phyloP scores from a whole-genome alignment of 2,329 filamentous ascomycete species.

The Thermomyces lanuginosus region DNA sequence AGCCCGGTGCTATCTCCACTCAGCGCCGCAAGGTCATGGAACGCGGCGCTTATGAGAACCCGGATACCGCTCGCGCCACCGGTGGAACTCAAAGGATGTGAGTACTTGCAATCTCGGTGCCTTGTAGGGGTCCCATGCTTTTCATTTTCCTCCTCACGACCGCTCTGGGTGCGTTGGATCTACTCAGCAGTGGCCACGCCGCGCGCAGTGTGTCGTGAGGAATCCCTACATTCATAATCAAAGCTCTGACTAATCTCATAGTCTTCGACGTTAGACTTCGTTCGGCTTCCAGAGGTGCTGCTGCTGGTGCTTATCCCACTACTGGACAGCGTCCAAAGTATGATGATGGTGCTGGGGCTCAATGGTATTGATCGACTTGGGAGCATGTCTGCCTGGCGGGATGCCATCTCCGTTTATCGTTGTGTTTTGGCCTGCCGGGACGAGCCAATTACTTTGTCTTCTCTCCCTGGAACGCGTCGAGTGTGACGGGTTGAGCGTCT shows the following conservation, averaged over 20 bases:
- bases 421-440: no score
- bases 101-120: constrained; percentile 60
- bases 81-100: constrained; percentile 88
- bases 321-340: constrained; percentile 36
- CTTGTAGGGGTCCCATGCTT: constrained; percentile 66
- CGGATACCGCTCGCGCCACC: constrained; percentile 57
- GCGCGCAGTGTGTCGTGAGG: no score
- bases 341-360: constrained; percentile 36
- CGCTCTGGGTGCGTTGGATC: constrained; percentile 69
- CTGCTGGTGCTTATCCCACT: constrained; percentile 31
- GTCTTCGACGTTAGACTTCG: constrained; percentile 74
- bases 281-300: constrained; percentile 60
- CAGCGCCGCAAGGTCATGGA: constrained; percentile 73
- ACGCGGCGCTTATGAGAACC: constrained; percentile 48
- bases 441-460: no score
- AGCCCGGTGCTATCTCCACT: constrained; percentile 58
- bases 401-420: constrained; percentile 13
- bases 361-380: constrained; percentile 28
- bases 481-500: no score
- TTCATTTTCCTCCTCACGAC: constrained; percentile 24
- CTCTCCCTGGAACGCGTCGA: no score
- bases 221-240: constrained; percentile 38
- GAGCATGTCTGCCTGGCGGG: constrained; percentile 12
- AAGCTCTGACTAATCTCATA: constrained; percentile 65
- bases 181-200: constrained; percentile 57